Percentiles rank a stretch among this genome's conserved stretches.
Conservation (phyloP, 139 green algal species). For the Tetraselmis chui region DNA sequence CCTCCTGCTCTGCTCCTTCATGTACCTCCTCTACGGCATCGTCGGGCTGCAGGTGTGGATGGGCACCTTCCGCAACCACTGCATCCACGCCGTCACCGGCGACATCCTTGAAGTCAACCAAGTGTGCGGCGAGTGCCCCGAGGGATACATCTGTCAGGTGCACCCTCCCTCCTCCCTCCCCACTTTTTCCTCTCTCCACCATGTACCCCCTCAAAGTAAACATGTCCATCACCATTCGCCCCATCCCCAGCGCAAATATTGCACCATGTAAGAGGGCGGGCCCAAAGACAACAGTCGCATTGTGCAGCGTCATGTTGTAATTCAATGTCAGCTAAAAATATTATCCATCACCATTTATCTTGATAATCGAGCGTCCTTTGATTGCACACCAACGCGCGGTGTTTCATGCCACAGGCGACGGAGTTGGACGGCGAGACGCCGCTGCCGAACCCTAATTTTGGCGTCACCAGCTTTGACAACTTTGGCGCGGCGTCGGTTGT, state of each 20-base stretch:
- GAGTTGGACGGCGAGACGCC: conserved; percentile 1
- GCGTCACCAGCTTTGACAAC: conserved; percentile 11
- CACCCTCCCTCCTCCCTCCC: neutral
- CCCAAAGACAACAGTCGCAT: too few relatives aligned
- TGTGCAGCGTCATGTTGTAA: too few relatives aligned
- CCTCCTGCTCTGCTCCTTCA: conserved; percentile 1
- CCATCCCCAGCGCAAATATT: too few relatives aligned
- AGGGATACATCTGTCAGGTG: neutral
- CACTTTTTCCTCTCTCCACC: neutral
- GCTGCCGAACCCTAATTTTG: conserved; percentile 8
- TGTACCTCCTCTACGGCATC: conserved; percentile 8
- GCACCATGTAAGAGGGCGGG: too few relatives aligned
- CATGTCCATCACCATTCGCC: too few relatives aligned
- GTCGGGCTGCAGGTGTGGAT: conserved; percentile 7
- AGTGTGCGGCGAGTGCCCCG: neutral
- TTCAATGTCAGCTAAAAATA: too few relatives aligned
- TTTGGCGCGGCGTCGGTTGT: neutral
- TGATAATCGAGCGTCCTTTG: too few relatives aligned
- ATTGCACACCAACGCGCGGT: too few relatives aligned
- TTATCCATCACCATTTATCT: too few relatives aligned
- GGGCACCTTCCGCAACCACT: conserved; percentile 1
- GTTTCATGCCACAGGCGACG: neutral
- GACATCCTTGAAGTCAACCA: neutral
- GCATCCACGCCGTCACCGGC: neutral
- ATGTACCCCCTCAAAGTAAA: too few relatives aligned